A percentile compares a stretch with the other conserved stretches of the same genome.
Conservation (phyloP, 805 yeast species). For the Maudiozyma saulgeensis region DNA sequence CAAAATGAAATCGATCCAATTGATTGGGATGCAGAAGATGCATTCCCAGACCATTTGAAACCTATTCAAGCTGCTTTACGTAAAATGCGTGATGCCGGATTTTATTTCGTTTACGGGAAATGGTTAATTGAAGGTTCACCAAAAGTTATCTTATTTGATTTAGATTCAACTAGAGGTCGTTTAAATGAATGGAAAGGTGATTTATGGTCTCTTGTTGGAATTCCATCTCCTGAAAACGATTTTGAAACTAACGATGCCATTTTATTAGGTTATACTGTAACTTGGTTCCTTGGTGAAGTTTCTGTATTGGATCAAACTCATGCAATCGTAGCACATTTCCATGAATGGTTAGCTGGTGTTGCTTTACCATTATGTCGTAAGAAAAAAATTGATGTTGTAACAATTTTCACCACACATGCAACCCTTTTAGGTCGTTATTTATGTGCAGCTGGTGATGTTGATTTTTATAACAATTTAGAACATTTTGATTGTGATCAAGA, state of each 20-base stretch:
- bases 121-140: conserved; percentile 99
- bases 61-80: conserved; percentile 42
- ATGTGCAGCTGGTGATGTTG: conserved; percentile 95
- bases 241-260: conserved; percentile 87
- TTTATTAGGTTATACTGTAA: conserved; percentile 81
- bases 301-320: conserved; percentile 70
- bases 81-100: conserved; percentile 75
- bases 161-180: conserved; percentile 57
- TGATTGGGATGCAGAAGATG: conserved; percentile 41
- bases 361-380: conserved; percentile 88
- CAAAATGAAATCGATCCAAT: conserved; percentile 73
- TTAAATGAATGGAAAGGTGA: conserved; percentile 92
- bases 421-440: conserved; percentile 88
- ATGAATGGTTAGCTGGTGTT: conserved; percentile 97
- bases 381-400: conserved; percentile 85
- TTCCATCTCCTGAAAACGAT: conserved; percentile 88
- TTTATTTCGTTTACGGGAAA: conserved; percentile 77
- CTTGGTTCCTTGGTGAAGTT: conserved; percentile 95
- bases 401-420: conserved; percentile 96
- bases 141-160: conserved; percentile 77
- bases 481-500: conserved; percentile 92
- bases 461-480: conserved; percentile 85
- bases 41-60: conserved; percentile 22
- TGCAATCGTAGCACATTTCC: conserved; percentile 90
- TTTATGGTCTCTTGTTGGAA: conserved; percentile 82